These are phyloP conservation scores for Ulota crispa DNA, from an alignment of 225 moss, liverwort and hornwort genomes.

Conservation along the genomic window DNA sequence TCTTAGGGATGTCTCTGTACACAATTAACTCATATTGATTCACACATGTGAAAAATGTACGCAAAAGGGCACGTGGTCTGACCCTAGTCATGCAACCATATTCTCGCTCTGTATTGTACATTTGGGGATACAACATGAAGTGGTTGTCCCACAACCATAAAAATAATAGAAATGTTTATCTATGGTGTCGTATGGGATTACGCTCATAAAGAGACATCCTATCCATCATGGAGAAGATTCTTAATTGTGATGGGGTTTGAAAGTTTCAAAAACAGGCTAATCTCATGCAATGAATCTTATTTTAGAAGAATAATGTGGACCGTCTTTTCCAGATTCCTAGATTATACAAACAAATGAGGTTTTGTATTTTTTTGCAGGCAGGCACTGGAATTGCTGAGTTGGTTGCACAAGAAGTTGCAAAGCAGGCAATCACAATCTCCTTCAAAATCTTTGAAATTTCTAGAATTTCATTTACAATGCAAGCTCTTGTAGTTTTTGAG, in stretches of 20 bases:
- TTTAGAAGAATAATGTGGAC: neutral
- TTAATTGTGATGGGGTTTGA: neutral
- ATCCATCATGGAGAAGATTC: neutral
- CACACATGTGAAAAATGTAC: no score
- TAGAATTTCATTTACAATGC: neutral
- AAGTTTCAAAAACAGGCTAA: neutral
- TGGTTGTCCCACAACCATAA: no score
- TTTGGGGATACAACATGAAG: no score
- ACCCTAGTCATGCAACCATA: no score
- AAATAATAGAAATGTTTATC: no score
- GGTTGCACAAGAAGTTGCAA: slow-evolving; percentile 51
- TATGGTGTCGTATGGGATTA: no score
- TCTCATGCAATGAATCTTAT: neutral
- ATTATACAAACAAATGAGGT: neutral
- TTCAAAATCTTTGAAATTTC: neutral
- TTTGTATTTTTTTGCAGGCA: slow-evolving; percentile 35
- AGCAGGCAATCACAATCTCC: slow-evolving; percentile 32
- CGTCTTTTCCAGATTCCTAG: neutral
- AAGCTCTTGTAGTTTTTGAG: neutral
- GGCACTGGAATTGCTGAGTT: slow-evolving; percentile 63
- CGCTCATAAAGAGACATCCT: neutral
- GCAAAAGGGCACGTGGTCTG: no score
- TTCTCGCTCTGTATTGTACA: no score
- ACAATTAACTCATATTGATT: no score
- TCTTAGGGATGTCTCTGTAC: no score